Base-by-base conservation (phyloP, 1,284 basidiomycete species). In the Neonothopanus nambi region DNA sequence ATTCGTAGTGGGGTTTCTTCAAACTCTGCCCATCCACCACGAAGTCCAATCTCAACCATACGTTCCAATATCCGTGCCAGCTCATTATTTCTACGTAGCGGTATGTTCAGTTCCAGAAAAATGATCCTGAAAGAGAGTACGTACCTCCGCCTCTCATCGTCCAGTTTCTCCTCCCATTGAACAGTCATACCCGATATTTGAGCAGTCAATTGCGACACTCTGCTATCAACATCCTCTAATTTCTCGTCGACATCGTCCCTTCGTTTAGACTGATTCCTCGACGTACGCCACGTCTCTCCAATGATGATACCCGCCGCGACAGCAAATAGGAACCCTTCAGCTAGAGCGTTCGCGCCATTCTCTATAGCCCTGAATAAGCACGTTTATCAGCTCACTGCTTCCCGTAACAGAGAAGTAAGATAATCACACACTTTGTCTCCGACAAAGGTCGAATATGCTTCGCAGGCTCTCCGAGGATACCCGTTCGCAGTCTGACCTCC, bases 301-400 rank as follows among this genome's bases (percentile, higher is more conserved):
- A 94, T 59, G 48, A 95, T 93, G 6, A 95, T 73, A 0, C 73
- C 70, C 0, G 87, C 86, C 0, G 91, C 92, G 3, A 95, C 92
- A 5, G 76, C 61, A 67, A 95, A 95, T 4, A 95, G 78, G 64
- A 95, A 95, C 0, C 89, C 86, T 70, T 95, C 93, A 0, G 93
- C 92, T 11, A 95, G 73, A 15, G 86, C 80, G 56, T 92, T 93
- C 12, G 93, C 91, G 13, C 93, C 93, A 62, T 89, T 93, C 62
- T 94, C 91, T 49, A 95, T 90, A 0, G 93, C 93, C 61, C 93
- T 94, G 58, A 13, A 30, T 1, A 45, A 24, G 42, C n/a, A n/a
- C n/a, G n/a, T 26, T 33, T 15, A 1, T 35, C 13, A 48, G 17
- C 33, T 24, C 6, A 26, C 26, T 20, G 21, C 40, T 17, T 38